A percentile compares a stretch with the other conserved stretches of the same genome.
These are phyloP conservation scores for Xylaria cubensis DNA, from an alignment of 495 filamentous ascomycete species.

Conservation along the genomic window DNA sequence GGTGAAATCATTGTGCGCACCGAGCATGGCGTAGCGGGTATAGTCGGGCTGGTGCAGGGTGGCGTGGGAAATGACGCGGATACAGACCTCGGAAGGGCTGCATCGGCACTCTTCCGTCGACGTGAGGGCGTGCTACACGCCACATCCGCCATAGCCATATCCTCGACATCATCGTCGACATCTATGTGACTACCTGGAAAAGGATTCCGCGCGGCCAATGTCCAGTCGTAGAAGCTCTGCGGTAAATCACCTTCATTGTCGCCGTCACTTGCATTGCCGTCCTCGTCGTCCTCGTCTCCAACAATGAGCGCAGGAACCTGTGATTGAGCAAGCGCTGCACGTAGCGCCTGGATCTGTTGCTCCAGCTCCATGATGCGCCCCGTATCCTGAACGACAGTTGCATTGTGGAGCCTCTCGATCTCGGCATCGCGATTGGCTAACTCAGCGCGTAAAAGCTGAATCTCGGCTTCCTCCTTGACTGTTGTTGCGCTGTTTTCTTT, in stretches of 20 bases:
- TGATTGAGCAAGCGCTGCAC: slow-evolving; percentile 37
- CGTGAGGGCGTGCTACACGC: slow-evolving; percentile 52
- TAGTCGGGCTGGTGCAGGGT: slow-evolving; percentile 52
- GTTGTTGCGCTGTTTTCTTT: slow-evolving; percentile 40
- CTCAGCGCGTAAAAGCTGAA: slow-evolving; percentile 59
- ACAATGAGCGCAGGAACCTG: slow-evolving; percentile 35
- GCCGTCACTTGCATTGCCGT: slow-evolving; percentile 29
- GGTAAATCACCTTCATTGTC: slow-evolving; percentile 4
- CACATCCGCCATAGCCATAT: slow-evolving; percentile 47
- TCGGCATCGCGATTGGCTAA: slow-evolving; percentile 58
- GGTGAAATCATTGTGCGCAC: slow-evolving; percentile 33
- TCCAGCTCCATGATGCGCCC: slow-evolving; percentile 52
- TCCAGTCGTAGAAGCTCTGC: slow-evolving; percentile 48
- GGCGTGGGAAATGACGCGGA: slow-evolving; percentile 56
- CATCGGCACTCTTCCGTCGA: slow-evolving; percentile 11
- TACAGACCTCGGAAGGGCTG: slow-evolving; percentile 15
- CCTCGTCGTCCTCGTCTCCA: slow-evolving; percentile 2
- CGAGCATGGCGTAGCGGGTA: slow-evolving; percentile 36
- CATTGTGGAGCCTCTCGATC: slow-evolving; percentile 57
- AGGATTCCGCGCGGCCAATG: slow-evolving; percentile 49
- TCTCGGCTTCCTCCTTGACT: slow-evolving; percentile 38
- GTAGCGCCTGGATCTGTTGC: slow-evolving; percentile 46
- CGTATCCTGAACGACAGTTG: slow-evolving; percentile 51
- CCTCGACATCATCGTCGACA: slow-evolving; percentile 45
- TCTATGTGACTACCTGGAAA: slow-evolving; percentile 51